phyloP scores from a whole-genome alignment of 768 basidiomycete genomes.

The Suillus clintonianus region DNA sequence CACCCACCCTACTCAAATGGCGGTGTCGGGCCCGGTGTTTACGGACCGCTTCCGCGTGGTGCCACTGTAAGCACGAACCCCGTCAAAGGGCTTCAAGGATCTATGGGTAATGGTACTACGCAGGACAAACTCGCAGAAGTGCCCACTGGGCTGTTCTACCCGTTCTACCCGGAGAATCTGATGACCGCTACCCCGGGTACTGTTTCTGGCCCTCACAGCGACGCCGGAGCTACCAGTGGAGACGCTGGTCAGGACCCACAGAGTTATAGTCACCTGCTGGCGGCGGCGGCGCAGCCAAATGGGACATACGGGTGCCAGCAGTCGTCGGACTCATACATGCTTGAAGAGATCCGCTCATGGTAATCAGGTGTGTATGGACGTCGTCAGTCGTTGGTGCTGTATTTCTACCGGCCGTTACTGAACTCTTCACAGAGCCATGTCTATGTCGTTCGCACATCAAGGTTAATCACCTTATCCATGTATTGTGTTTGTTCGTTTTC shows the following conservation, averaged over 20 bases:
- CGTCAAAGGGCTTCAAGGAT: slow-evolving; percentile 26
- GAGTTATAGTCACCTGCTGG: slow-evolving; percentile 58
- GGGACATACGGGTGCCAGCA: slow-evolving; percentile 56
- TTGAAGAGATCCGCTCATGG: slow-evolving; percentile 57
- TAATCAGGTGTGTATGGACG: slow-evolving; percentile 44
- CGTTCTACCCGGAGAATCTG: slow-evolving; percentile 67
- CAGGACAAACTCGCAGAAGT: slow-evolving; percentile 58
- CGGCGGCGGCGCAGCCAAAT: slow-evolving; percentile 58
- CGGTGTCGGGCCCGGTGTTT: slow-evolving; percentile 22
- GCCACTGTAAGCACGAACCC: slow-evolving; percentile 31
- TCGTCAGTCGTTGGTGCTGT: slow-evolving; percentile 37
- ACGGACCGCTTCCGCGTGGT: slow-evolving; percentile 25
- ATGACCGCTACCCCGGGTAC: slow-evolving; percentile 23
- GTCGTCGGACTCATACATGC: slow-evolving; percentile 64
- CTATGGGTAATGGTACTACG: slow-evolving; percentile 23
- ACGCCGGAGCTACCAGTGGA: slow-evolving; percentile 15
- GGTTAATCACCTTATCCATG: slow-evolving; percentile 10
- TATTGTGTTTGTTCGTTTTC: neutral
- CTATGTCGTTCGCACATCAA: slow-evolving; percentile 1
- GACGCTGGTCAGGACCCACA: slow-evolving; percentile 23
- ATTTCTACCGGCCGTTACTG: neutral
- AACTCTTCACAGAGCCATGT: neutral
- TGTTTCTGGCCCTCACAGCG: slow-evolving; percentile 16
- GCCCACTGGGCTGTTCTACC: slow-evolving; percentile 72
- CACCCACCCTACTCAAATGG: slow-evolving; percentile 37